These are phyloP conservation scores for Westerdykella ornata DNA, from an alignment of 2,329 filamentous ascomycete genomes.

Conservation along the genomic window DNA sequence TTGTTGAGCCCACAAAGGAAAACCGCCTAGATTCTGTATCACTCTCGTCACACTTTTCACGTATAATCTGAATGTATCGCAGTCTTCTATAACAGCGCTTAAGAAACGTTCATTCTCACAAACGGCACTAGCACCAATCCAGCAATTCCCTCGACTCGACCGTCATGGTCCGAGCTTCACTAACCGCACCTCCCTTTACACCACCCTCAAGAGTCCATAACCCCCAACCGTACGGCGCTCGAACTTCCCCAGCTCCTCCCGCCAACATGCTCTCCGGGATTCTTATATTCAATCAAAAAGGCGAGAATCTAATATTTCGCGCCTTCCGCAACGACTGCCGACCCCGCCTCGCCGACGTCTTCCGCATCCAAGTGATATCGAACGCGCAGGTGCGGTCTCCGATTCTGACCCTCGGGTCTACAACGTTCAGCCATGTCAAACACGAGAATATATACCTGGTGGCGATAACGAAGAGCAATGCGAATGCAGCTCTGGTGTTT, in stretches of 20 bases:
- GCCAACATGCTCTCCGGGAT: conserved; percentile 87
- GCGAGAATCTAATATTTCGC: conserved; percentile 98
- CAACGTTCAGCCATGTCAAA: conserved; percentile 98
- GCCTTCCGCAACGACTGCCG: conserved; percentile 98
- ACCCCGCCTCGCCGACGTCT: conserved; percentile 94
- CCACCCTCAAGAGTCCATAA: conserved; percentile 2
- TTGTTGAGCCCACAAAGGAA: no score
- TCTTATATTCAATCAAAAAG: conserved; percentile 98
- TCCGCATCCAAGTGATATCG: conserved; percentile 98
- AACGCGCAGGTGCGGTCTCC: conserved; percentile 96
- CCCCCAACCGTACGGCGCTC: not conserved
- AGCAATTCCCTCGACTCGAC: no score
- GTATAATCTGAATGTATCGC: no score
- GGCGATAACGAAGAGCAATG: conserved; percentile 97
- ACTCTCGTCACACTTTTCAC: no score
- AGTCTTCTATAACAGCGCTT: no score
- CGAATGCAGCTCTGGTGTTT: conserved; percentile 95
- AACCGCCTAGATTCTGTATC: no score
- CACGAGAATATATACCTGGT: conserved; percentile 99
- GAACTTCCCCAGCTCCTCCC: not conserved
- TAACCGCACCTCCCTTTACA: not conserved
- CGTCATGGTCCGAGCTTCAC: not conserved
- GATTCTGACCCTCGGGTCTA: conserved; percentile 93
- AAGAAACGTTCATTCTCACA: no score
- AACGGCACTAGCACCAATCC: no score